A percentile compares a stretch with the other conserved stretches of the same genome.
Conservation (phyloP, 1,139 yeast genomes). For the Ogataea hybrid region DNA sequence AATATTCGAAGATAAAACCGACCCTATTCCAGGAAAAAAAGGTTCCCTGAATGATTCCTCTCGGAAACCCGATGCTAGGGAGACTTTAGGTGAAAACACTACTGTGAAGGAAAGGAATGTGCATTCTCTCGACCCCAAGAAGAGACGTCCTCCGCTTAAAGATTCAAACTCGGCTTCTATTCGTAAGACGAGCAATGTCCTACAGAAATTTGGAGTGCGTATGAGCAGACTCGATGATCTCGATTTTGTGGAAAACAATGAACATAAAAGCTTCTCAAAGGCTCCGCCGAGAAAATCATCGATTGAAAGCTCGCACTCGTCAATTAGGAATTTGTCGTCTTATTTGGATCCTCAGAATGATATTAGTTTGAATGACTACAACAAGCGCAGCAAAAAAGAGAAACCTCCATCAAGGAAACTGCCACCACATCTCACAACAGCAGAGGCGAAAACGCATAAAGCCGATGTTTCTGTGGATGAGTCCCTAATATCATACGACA, state of each 20-base stretch:
- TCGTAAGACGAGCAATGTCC: conserved; percentile 22
- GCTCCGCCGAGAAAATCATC: neutral
- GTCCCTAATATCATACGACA: conserved; percentile 24
- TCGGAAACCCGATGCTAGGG: too few relatives aligned
- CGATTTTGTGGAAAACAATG: neutral
- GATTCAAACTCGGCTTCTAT: neutral
- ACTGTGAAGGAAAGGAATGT: too few relatives aligned
- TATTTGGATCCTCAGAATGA: conserved; percentile 18
- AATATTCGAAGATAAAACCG: conserved; percentile 1
- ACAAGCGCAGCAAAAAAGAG: conserved; percentile 4
- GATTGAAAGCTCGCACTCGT: conserved; percentile 13
- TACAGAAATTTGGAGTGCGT: conserved; percentile 28
- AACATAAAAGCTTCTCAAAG: neutral
- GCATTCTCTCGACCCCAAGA: neutral
- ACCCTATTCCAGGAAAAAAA: neutral
- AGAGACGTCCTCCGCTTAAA: neutral
- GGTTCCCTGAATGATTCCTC: too few relatives aligned
- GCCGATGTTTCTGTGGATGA: conserved; percentile 25
- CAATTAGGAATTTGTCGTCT: conserved; percentile 30
- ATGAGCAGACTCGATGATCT: conserved; percentile 23
- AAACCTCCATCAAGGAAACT: neutral
- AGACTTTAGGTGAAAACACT: too few relatives aligned
- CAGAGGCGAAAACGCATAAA: conserved; percentile 14
- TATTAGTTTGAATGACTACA: conserved; percentile 13
- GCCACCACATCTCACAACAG: neutral